These are phyloP conservation scores for Sporothrix dimorphospora DNA, from an alignment of 2,329 filamentous ascomycete species.

Conservation along the genomic window DNA sequence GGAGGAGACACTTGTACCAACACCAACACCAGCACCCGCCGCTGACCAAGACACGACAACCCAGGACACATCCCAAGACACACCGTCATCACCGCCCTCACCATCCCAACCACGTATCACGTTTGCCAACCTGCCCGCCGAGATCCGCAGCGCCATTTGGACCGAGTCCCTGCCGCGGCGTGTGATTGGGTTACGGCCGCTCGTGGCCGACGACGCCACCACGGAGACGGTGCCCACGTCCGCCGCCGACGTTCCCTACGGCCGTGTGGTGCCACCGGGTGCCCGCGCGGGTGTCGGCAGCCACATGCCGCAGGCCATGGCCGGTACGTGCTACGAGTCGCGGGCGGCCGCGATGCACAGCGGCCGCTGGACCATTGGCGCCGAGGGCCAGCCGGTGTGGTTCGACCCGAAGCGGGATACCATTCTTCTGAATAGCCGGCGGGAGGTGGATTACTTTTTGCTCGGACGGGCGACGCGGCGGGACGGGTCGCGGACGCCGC, in stretches of 20 bases:
- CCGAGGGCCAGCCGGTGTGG: slow-evolving; percentile 23
- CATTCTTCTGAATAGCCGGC: slow-evolving; percentile 26
- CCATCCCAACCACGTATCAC: neutral
- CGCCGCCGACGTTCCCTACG: too few species aligned
- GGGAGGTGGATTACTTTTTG: neutral
- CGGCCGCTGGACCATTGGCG: slow-evolving; percentile 26
- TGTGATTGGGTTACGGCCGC: slow-evolving; percentile 24
- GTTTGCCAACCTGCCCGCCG: slow-evolving; percentile 24
- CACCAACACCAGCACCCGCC: neutral
- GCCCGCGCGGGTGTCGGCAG: neutral
- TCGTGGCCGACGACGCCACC: neutral
- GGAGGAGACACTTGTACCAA: too few species aligned
- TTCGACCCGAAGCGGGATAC: slow-evolving; percentile 27
- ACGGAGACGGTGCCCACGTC: neutral
- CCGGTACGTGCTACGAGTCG: slow-evolving; percentile 22
- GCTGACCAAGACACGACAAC: too few species aligned
- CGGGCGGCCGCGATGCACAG: neutral
- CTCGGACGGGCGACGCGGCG: neutral
- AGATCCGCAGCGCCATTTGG: slow-evolving; percentile 28
- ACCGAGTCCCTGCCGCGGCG: slow-evolving; percentile 18
- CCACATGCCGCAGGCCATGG: slow-evolving; percentile 20
- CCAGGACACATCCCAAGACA: too few species aligned
- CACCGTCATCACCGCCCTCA: too few species aligned
- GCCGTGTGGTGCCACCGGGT: neutral
- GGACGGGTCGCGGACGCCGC: neutral